Percentiles rank a stretch among this genome's conserved stretches.
phyloP scores from a whole-genome alignment of 2,329 filamentous ascomycete species.

The Xylariomycetidae sp. region DNA sequence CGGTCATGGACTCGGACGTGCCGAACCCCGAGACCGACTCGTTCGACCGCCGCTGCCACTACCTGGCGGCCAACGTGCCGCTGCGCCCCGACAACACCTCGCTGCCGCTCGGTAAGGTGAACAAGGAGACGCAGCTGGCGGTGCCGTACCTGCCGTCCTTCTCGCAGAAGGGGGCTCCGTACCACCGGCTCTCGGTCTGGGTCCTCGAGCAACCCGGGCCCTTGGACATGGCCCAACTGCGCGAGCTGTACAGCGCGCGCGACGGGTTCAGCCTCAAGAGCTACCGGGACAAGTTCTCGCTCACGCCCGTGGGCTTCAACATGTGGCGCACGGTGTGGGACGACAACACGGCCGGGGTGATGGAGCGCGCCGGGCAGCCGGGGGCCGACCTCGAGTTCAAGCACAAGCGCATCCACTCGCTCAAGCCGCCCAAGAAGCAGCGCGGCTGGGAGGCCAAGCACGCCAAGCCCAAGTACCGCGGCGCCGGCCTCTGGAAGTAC shows the following conservation, averaged over 20 bases:
- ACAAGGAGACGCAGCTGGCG: slow-evolving; percentile 59
- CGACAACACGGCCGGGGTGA: slow-evolving; percentile 77
- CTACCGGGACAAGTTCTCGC: slow-evolving; percentile 62
- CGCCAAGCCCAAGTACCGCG: slow-evolving; percentile 58
- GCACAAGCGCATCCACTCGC: slow-evolving; percentile 65
- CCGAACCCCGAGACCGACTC: slow-evolving; percentile 68
- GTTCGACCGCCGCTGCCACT: slow-evolving; percentile 82
- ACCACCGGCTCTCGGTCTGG: slow-evolving; percentile 82
- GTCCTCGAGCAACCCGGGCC: slow-evolving; percentile 71
- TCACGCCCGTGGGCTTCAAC: slow-evolving; percentile 73
- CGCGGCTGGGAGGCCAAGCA: slow-evolving; percentile 63
- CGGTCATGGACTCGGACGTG: slow-evolving; percentile 85
- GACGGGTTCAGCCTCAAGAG: slow-evolving; percentile 70
- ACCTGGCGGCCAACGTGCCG: slow-evolving; percentile 64
- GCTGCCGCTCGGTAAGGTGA: slow-evolving; percentile 59
- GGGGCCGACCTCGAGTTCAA: slow-evolving; percentile 82
- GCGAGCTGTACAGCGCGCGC: slow-evolving; percentile 45
- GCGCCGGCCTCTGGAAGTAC: slow-evolving; percentile 61
- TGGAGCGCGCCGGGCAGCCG: slow-evolving; percentile 69
- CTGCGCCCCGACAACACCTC: slow-evolving; percentile 48
- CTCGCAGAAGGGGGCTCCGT: slow-evolving; percentile 82
- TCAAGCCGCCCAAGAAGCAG: slow-evolving; percentile 55
- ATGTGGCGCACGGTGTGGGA: slow-evolving; percentile 91
- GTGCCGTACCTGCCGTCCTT: slow-evolving; percentile 80
- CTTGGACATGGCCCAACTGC: slow-evolving; percentile 54